These are phyloP conservation scores for Rutstroemia sp. DNA, from an alignment of 2,329 filamentous ascomycete genomes.

Conservation along the genomic window DNA sequence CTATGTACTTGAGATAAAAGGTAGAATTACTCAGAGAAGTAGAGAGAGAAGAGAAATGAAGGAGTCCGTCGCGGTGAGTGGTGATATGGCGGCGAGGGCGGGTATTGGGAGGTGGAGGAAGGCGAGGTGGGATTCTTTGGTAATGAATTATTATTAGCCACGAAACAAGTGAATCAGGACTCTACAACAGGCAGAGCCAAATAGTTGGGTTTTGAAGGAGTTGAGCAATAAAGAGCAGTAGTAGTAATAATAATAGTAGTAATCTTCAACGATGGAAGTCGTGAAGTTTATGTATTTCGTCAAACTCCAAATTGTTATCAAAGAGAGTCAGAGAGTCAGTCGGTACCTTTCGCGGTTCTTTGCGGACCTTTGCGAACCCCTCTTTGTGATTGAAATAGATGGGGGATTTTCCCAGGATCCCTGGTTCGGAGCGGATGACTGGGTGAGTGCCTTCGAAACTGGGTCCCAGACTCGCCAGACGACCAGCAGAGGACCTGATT, in stretches of 20 bases:
- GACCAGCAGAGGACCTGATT: neutral
- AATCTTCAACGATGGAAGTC: neutral
- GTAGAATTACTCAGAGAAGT: conserved; percentile 12
- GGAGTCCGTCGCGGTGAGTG: conserved; percentile 4
- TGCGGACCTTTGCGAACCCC: neutral
- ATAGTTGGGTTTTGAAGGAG: too few species aligned
- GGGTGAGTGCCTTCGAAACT: too few species aligned
- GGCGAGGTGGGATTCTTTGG: conserved; percentile 7
- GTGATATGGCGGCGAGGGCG: neutral
- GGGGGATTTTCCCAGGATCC: conserved; percentile 6
- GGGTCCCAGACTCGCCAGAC: too few species aligned
- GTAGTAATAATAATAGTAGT: neutral
- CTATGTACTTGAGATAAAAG: conserved; percentile 36
- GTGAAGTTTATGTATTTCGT: neutral
- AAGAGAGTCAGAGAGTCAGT: too few species aligned
- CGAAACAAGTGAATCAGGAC: neutral
- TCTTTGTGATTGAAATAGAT: conserved; percentile 7
- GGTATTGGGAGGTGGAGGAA: conserved; percentile 10
- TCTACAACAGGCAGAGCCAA: too few species aligned
- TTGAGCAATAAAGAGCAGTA: neutral
- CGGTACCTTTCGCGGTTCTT: too few species aligned
- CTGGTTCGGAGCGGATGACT: neutral
- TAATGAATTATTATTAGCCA: conserved; percentile 4
- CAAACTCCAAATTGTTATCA: too few species aligned
- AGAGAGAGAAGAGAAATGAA: conserved; percentile 21